Evolutionary conservation across 2,329 filamentous ascomycete species (phyloP).

Genomic region (Waltergamsia citrina): DNA sequence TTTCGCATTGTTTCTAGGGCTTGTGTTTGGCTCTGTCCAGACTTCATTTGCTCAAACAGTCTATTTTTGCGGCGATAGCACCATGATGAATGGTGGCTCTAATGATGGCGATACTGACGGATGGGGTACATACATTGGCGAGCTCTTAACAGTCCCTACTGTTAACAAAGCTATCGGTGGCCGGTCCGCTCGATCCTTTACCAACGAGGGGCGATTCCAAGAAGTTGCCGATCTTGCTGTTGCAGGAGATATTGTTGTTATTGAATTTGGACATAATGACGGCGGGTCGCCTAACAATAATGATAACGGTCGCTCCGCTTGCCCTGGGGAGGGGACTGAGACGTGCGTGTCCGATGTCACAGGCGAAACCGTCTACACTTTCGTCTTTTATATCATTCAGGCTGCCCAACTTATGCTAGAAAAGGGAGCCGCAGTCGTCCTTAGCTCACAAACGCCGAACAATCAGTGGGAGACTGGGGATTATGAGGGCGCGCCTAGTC

Average conservation of each 20-base stretch:
- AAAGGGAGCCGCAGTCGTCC: conserved; percentile 51
- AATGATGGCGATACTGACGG: conserved; percentile 35
- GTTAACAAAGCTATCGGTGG: conserved; percentile 60
- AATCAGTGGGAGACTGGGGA: conserved; percentile 51
- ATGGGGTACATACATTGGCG: conserved; percentile 52
- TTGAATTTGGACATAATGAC: conserved; percentile 68
- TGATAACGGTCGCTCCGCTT: conserved; percentile 55
- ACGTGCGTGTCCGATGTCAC: conserved; percentile 30
- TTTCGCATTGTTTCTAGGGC: conserved; percentile 8
- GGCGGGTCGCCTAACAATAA: conserved; percentile 42
- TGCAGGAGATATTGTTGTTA: conserved; percentile 55
- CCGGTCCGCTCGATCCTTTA: conserved; percentile 57
- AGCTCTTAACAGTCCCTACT: conserved; percentile 29
- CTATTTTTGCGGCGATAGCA: conserved; percentile 52
- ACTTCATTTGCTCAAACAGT: conserved; percentile 22
- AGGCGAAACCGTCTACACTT: conserved; percentile 47
- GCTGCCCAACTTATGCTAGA: conserved; percentile 42
- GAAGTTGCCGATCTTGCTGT: conserved; percentile 42
- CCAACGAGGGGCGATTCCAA: conserved; percentile 54
- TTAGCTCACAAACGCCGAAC: conserved; percentile 44
- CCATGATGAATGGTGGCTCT: conserved; percentile 42
- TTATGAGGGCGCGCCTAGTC: conserved; percentile 33
- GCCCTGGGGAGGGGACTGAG: conserved; percentile 41
- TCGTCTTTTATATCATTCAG: conserved; percentile 48
- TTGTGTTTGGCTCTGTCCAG: conserved; percentile 10